Conservation (phyloP, 495 filamentous ascomycete genomes). For the Tetracladium marchalianum region DNA sequence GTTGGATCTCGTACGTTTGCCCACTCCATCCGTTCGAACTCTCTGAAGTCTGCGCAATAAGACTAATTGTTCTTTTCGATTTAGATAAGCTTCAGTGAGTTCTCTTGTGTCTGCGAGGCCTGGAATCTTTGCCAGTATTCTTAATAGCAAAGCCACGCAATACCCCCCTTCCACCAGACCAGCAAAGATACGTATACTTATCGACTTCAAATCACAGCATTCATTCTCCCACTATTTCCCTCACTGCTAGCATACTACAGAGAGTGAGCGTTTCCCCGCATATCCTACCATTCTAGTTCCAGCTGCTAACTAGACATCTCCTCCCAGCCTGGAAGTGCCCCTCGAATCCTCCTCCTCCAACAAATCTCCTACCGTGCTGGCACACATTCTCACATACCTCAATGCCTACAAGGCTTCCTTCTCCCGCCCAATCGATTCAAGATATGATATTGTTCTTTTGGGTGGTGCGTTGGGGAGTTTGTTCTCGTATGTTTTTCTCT, state of each 20-base stretch:
- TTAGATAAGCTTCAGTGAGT: conserved; percentile 61
- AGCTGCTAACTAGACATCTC: neutral
- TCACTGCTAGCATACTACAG: conserved; percentile 93
- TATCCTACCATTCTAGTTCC: neutral
- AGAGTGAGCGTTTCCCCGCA: conserved; percentile 28
- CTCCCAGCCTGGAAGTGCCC: conserved; percentile 36
- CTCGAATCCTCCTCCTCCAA: conserved; percentile 38
- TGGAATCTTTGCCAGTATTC: too few relatives aligned
- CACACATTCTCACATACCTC: conserved; percentile 67
- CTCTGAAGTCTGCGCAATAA: neutral
- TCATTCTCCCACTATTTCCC: conserved; percentile 94
- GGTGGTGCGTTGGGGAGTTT: conserved; percentile 69
- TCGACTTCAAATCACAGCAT: conserved; percentile 38
- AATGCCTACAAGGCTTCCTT: conserved; percentile 96
- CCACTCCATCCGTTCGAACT: neutral
- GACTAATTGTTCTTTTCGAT: conserved; percentile 25
- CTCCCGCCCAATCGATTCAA: conserved; percentile 83
- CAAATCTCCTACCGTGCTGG: conserved; percentile 51
- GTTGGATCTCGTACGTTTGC: conserved; percentile 37
- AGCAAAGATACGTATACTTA: conserved; percentile 45
- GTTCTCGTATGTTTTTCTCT: conserved; percentile 20
- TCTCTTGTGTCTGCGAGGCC: conserved; percentile 21
- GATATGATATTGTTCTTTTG: conserved; percentile 94
- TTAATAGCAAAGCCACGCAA: neutral
- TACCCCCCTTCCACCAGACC: conserved; percentile 2